phyloP scores from a whole-genome alignment of 179 eudicot genomes.

The Beta lomatogona region DNA sequence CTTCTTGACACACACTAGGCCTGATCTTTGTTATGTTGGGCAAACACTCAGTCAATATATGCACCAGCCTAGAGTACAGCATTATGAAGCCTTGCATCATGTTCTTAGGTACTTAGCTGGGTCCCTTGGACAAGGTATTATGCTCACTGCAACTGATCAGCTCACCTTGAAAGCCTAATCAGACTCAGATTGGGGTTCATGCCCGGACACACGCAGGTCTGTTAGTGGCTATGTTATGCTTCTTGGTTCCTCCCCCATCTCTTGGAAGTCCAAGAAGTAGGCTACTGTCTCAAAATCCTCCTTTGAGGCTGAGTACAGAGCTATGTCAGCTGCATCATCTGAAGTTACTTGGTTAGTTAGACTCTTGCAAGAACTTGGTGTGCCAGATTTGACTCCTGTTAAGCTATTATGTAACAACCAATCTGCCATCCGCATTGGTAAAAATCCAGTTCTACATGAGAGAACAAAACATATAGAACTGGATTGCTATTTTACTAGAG shows the following conservation, averaged over 20 bases:
- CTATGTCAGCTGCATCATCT: not conserved
- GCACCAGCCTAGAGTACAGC: not conserved
- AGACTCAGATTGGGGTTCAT: too few relatives aligned
- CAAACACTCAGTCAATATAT: not conserved
- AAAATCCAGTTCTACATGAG: not conserved
- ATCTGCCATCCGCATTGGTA: not conserved
- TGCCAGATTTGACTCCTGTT: not conserved
- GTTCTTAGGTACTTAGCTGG: not conserved
- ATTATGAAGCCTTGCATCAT: not conserved
- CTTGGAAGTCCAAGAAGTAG: not conserved
- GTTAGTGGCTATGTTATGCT: too few relatives aligned
- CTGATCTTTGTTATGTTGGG: not conserved
- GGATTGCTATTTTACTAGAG: not conserved
- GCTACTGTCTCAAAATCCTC: not conserved
- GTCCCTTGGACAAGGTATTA: not conserved
- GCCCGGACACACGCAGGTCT: too few relatives aligned
- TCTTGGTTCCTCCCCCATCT: too few relatives aligned
- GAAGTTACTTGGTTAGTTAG: not conserved
- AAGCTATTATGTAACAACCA: not conserved
- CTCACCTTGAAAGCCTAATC: not conserved
- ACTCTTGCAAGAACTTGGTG: not conserved
- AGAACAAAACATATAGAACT: not conserved
- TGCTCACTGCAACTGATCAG: not conserved
- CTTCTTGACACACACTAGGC: too few relatives aligned
- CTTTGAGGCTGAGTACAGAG: not conserved